Evolutionary conservation across 495 filamentous ascomycete genomes (phyloP), one percentile per base, ranked within the genome.

Genomic region (Neurospora sp.): DNA sequence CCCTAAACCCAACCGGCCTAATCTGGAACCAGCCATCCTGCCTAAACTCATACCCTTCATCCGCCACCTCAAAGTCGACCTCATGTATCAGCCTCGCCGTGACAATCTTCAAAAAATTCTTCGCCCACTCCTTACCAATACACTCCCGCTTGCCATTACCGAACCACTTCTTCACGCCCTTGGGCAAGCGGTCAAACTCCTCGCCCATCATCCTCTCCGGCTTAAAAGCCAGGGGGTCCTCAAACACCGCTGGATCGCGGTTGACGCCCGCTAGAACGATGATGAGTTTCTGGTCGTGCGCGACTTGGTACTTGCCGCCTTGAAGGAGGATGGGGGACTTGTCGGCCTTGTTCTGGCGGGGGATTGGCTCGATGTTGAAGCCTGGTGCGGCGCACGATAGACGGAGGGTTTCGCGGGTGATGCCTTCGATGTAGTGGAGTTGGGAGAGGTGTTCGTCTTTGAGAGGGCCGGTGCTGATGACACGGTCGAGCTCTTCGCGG

Each of bases 141-240:
- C 91, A 92, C 70, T 83, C 88, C 69, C 91, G 77, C 83, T 88
- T 88, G 17, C 91, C 91, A 73, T 92, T 92, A 3, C 91, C 91
- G 71, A 91, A 93, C 79, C 84, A 86, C 80, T 91, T 91, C 88
- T 90, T 91, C 5, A 88, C 88, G 24, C 86, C 87, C 19, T 80
- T 78, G 9, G 88, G 89, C 70, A 91, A 75, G 36, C 82, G 84
- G 36, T 89, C 84, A 74, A 92, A 92, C 13, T 85, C 76, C 54
- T 88, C 86, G 72, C 90, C 89, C 38, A 90, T 79, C 90, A 92
- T 92, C 10, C 90, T 82, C 80, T 92, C 90, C 0, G 90, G 91
- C 42, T 77, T 81, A 82, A 92, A 93, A n/a, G 85, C 85, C 4
- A 88, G 80, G 1, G 88, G 89, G 69, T 91, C 87, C 0, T 88